A percentile compares a stretch with the other conserved stretches of the same genome.
Evolutionary conservation across 2,329 filamentous ascomycete species (phyloP).

Genomic region (Polychaeton citri): DNA sequence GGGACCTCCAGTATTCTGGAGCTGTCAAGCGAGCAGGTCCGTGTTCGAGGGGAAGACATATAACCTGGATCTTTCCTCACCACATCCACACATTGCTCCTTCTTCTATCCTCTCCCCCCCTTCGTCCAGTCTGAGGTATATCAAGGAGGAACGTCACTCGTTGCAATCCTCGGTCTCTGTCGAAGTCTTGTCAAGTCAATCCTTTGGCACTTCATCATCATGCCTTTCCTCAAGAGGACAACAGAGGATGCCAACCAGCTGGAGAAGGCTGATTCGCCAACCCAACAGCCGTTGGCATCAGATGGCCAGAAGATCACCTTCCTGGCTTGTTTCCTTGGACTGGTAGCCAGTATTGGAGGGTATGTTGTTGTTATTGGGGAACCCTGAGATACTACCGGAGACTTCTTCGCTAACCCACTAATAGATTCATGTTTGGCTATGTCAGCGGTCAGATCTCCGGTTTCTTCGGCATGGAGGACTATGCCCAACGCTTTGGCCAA

Average conservation of each 20-base stretch:
- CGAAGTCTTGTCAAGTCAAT: background rate
- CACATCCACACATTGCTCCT: too few species aligned
- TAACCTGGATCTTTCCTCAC: background rate
- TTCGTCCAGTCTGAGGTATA: background rate
- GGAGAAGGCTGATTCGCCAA: conserved; percentile 15
- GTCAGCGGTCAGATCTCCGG: conserved; percentile 48
- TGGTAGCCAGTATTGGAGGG: conserved; percentile 43
- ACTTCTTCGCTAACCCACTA: background rate
- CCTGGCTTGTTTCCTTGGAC: conserved; percentile 38
- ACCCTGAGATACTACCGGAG: background rate
- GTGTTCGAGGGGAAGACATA: background rate
- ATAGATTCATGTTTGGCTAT: conserved; percentile 42
- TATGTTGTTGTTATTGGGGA: conserved; percentile 26
- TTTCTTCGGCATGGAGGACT: conserved; percentile 35
- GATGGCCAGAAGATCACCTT: conserved; percentile 18
- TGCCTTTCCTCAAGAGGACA: conserved; percentile 21
- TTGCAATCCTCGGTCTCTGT: background rate
- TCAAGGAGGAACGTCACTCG: background rate
- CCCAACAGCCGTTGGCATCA: conserved; percentile 4
- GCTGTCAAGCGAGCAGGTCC: background rate
- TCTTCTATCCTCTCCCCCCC: background rate
- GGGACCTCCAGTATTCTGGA: background rate
- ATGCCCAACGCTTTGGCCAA: conserved; percentile 43
- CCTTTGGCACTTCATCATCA: conserved; percentile 6
- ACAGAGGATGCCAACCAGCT: conserved; percentile 18